Base-by-base conservation (phyloP, 495 filamentous ascomycete genomes). In the Thermothielavioides terrestris region DNA sequence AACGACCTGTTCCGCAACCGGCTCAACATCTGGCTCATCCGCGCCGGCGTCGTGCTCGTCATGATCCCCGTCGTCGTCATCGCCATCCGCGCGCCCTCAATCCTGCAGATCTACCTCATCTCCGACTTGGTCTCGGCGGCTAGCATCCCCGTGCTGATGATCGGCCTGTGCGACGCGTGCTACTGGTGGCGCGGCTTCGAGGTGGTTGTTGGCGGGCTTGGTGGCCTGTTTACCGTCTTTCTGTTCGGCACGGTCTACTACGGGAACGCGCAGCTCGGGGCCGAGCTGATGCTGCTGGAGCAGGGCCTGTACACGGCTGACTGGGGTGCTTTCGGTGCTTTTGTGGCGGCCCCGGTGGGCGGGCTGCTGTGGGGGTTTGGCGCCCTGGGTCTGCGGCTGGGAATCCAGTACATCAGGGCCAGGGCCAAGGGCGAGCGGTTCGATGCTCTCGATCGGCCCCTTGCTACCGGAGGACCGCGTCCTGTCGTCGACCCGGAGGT, bases 1-100 rank as follows among this genome's bases (percentile, higher is more conserved):
- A 88, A 87, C 62, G 85, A 89, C 58, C 51, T 89, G n/a, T 88
- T 88, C 70, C 78, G 83, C 37, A 88, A 88, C 69, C 75, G 72
- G 37, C 74, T 89, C 21, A 80, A 79, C 49, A 75, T 88, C 38
- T 80, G 84, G 79, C 81, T 60, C 55, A 81, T 88, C 42, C 77
- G 85, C 36, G 70, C 50, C 11, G 72, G 72, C 9, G 84, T 88
- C 18, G 71, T 87, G 0, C 47, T 85, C 21, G 50, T 88, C 57
- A 87, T 85, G 53, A 66, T 86, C 57, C 85, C 85, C 5, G 78
- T 81, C 7, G 77, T 85, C 4, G 75, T 84, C 3, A 68, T 89
- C 30, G 85, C 85, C 25, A 70, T 88, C 38, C 83, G 81, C 57
- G 77, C 78, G 12, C 85, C 85, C 3, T 78, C 74, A 35, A 80